phyloP scores from a whole-genome alignment of 805 yeast genomes.

The Suhomyces sp. region DNA sequence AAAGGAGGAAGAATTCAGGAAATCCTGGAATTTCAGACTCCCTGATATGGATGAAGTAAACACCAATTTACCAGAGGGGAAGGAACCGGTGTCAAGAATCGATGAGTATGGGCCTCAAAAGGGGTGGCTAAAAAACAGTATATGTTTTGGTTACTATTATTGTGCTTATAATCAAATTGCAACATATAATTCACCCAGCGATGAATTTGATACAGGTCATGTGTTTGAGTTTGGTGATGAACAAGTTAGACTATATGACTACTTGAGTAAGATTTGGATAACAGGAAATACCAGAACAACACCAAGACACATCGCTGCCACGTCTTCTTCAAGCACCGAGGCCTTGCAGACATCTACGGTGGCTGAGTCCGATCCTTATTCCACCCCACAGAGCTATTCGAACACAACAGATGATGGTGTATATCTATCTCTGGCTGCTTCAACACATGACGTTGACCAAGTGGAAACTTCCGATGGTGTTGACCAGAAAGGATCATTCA shows the following conservation, averaged over 20 bases:
- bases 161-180: slow-evolving; percentile 38
- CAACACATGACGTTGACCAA: no score
- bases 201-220: slow-evolving; percentile 21
- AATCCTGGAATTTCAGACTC: slow-evolving; percentile 22
- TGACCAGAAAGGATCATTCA: no score
- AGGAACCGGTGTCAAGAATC: slow-evolving; percentile 14
- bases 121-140: slow-evolving; percentile 40
- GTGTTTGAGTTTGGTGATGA: slow-evolving; percentile 22
- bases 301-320: slow-evolving; percentile 3
- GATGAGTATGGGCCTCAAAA: slow-evolving; percentile 35
- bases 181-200: slow-evolving; percentile 14
- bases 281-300: slow-evolving; percentile 19
- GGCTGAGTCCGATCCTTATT: neutral
- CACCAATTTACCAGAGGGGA: slow-evolving; percentile 11
- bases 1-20: slow-evolving; percentile 16
- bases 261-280: slow-evolving; percentile 37
- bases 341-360: no score
- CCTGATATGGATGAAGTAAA: slow-evolving; percentile 35
- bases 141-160: slow-evolving; percentile 37
- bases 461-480: no score
- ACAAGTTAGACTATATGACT: slow-evolving; percentile 20
- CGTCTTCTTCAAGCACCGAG: no score
- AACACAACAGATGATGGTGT: no score
- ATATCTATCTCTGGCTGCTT: no score
- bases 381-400: no score